These are phyloP conservation scores for Syzygium oleosum DNA, from an alignment of 345 rosid genomes.

Conservation along the genomic window DNA sequence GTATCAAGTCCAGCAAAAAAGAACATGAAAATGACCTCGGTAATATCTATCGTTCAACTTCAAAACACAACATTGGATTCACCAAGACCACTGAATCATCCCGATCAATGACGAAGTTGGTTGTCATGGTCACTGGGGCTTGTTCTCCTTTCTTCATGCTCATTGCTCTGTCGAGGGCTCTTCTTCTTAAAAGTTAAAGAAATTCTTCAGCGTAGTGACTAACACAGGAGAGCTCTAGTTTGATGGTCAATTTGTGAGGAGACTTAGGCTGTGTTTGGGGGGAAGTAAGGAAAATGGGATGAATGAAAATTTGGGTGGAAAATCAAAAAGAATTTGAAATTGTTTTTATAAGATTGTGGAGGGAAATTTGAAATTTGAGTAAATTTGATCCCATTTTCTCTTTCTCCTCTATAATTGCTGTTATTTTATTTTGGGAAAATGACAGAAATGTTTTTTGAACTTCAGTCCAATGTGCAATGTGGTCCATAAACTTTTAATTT, in stretches of 20 bases:
- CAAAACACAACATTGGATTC: conserved; percentile 12
- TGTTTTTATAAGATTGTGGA: neutral
- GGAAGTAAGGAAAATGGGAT: neutral
- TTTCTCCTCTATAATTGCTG: neutral
- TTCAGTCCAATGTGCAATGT: too few relatives aligned
- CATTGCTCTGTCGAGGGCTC: conserved; percentile 24
- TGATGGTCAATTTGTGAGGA: neutral
- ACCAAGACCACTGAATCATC: neutral
- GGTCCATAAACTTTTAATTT: too few relatives aligned
- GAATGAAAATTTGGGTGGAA: neutral
- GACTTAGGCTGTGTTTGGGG: neutral
- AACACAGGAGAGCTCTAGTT: neutral
- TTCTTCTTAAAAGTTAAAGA: conserved; percentile 26
- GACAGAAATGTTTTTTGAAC: too few relatives aligned
- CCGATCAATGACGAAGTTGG: neutral
- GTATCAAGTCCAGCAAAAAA: neutral
- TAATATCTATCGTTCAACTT: conserved; percentile 25
- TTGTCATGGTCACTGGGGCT: conserved; percentile 12
- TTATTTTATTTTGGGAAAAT: neutral
- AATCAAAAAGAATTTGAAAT: neutral
- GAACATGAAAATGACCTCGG: conserved; percentile 10
- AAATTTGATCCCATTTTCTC: neutral
- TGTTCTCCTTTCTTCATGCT: conserved; percentile 39
- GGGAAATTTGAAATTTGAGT: neutral
- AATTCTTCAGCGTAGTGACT: neutral